phyloP scores from a whole-genome alignment of 345 rosid species.

The Fremontodendron californicum region DNA sequence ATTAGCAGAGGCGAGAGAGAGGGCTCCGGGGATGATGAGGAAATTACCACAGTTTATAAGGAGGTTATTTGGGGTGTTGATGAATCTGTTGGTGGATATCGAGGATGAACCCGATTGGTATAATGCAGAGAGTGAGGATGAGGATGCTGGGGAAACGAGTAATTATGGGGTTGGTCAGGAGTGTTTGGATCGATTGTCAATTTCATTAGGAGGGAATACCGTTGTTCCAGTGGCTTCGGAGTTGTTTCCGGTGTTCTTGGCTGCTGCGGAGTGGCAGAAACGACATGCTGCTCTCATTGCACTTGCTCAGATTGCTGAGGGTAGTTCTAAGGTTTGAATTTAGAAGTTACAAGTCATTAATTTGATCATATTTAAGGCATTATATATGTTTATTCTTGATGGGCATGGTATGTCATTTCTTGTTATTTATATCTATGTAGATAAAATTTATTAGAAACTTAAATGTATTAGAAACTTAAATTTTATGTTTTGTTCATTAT shows the following conservation, averaged over 20 bases:
- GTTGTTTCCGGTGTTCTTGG: conserved; percentile 43
- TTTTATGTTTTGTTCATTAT: background rate
- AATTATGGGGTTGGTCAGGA: conserved; percentile 68
- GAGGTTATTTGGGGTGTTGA: conserved; percentile 48
- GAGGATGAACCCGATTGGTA: conserved; percentile 73
- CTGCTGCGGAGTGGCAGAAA: conserved; percentile 66
- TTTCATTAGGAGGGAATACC: conserved; percentile 64
- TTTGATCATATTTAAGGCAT: background rate
- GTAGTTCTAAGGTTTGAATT: conserved; percentile 57
- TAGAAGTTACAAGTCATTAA: background rate
- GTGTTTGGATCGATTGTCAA: conserved; percentile 60
- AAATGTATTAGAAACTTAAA: no score
- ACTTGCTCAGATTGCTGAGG: conserved; percentile 72
- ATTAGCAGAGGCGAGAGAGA: conserved; percentile 64
- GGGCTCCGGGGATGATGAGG: conserved; percentile 78
- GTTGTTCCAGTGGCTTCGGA: conserved; percentile 64
- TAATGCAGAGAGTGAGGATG: conserved; percentile 52
- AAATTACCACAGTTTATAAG: conserved; percentile 68
- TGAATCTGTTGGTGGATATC: conserved; percentile 57
- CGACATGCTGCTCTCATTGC: conserved; percentile 70
- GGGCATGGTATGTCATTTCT: background rate
- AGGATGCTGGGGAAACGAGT: conserved; percentile 63
- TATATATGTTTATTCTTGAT: background rate
- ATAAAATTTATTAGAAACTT: background rate
- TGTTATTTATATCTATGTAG: background rate